These are phyloP conservation scores for Fusarium austroafricanum DNA, from an alignment of 2,329 filamentous ascomycete species.

Conservation along the genomic window DNA sequence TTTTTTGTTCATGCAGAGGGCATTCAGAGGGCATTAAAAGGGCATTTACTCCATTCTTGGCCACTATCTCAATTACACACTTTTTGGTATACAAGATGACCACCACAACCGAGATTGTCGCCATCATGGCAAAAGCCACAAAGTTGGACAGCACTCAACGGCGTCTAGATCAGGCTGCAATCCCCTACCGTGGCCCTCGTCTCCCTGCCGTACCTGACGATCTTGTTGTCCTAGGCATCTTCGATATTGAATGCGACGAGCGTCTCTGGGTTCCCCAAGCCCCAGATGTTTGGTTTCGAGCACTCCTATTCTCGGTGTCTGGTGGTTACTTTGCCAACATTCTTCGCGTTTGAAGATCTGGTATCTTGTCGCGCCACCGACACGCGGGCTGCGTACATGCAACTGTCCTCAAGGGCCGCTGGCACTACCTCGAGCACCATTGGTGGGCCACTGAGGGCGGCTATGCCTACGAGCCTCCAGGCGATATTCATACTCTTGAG, in stretches of 20 bases:
- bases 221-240: not conserved
- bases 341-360: constrained; percentile 36
- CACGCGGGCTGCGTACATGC: constrained; percentile 51
- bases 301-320: not conserved
- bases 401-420: constrained; percentile 47
- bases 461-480: constrained; percentile 51
- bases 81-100: not conserved
- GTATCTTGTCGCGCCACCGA: constrained; percentile 50
- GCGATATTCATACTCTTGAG: constrained; percentile 50
- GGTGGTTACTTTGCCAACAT: not conserved
- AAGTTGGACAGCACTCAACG: not conserved
- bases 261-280: not conserved
- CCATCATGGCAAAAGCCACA: not conserved
- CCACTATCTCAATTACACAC: too few relatives aligned
- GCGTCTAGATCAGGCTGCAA: not conserved
- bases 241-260: constrained; percentile 1
- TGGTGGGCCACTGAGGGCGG: constrained; percentile 53
- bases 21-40: too few relatives aligned
- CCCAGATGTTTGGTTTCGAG: not conserved
- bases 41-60: too few relatives aligned
- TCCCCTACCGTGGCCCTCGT: not conserved
- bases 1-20: too few relatives aligned
- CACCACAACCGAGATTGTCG: not conserved
- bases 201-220: not conserved
- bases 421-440: constrained; percentile 53